Evolutionary conservation across 495 filamentous ascomycete species (phyloP).

Genomic region (Neurospora sp.): DNA sequence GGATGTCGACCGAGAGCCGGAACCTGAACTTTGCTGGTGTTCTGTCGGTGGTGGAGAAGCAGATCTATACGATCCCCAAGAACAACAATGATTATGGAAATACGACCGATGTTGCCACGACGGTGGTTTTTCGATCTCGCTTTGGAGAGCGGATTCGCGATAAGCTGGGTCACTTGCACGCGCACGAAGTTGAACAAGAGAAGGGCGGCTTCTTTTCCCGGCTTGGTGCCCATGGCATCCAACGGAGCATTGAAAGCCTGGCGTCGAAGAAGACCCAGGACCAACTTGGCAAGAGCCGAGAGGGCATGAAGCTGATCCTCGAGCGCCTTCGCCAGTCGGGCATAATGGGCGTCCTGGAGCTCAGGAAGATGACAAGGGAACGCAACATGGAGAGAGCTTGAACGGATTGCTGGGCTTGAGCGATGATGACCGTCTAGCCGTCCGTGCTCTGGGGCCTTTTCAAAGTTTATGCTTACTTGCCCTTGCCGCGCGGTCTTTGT

Average conservation of each 20-base stretch:
- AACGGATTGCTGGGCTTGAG: not conserved
- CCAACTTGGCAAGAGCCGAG: conserved; percentile 75
- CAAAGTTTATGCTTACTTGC: not conserved
- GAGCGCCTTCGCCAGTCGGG: conserved; percentile 68
- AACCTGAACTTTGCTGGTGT: conserved; percentile 90
- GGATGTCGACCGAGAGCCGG: conserved; percentile 74
- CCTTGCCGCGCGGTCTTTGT: not conserved
- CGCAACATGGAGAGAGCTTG: conserved; percentile 13
- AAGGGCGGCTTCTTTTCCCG: conserved; percentile 30
- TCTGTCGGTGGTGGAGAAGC: conserved; percentile 82
- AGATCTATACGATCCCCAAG: conserved; percentile 54
- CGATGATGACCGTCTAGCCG: not conserved
- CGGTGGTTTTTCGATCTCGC: conserved; percentile 74
- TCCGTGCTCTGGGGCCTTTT: not conserved
- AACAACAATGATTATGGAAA: conserved; percentile 22
- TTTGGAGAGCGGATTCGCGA: conserved; percentile 64
- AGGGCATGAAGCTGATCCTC: conserved; percentile 92
- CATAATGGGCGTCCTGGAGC: conserved; percentile 79
- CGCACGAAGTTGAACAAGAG: conserved; percentile 9
- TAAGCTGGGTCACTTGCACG: conserved; percentile 21
- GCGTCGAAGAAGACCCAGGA: conserved; percentile 74
- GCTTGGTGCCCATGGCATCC: conserved; percentile 72
- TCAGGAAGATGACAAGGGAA: conserved; percentile 47
- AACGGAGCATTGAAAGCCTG: conserved; percentile 82
- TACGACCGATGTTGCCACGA: conserved; percentile 74